phyloP scores from a whole-genome alignment of 2,329 filamentous ascomycete genomes.

The Ophiostoma fasciatum region DNA sequence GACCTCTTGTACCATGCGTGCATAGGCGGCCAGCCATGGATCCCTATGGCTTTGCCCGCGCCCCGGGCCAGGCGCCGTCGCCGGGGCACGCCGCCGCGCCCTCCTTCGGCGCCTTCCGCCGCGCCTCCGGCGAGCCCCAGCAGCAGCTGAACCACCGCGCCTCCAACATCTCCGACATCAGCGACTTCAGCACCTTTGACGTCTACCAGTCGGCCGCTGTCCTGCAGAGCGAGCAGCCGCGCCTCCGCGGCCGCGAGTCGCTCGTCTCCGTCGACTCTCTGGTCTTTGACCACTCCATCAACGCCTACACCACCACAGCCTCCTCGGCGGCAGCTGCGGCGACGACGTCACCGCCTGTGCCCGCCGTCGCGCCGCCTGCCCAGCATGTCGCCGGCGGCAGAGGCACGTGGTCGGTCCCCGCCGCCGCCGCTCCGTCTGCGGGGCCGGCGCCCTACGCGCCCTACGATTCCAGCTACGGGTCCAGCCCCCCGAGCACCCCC shows the following conservation, averaged over 20 bases:
- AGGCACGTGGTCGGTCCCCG: neutral
- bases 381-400: neutral
- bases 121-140: neutral
- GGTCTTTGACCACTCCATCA: slow-evolving; percentile 1
- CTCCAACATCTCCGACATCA: slow-evolving; percentile 18
- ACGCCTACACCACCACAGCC: slow-evolving; percentile 2
- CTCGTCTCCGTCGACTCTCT: slow-evolving; percentile 25
- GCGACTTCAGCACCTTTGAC: slow-evolving; percentile 37
- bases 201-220: slow-evolving; percentile 11
- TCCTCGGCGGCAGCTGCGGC: neutral
- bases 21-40: slow-evolving; percentile 7
- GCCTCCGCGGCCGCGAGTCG: slow-evolving; percentile 22
- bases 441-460: slow-evolving; percentile 3
- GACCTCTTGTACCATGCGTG: slow-evolving; percentile 4
- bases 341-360: neutral
- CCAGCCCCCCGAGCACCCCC: neutral
- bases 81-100: neutral
- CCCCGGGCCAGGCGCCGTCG: slow-evolving; percentile 2
- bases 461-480: slow-evolving; percentile 4
- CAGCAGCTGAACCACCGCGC: slow-evolving; percentile 10
- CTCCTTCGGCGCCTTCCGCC: neutral
- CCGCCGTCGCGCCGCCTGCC: neutral
- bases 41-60: slow-evolving; percentile 4
- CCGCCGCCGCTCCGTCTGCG: neutral
- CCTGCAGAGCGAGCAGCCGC: slow-evolving; percentile 5